These are phyloP conservation scores for Hygrocybe coccinea DNA, from an alignment of 768 basidiomycete species.

Conservation along the genomic window DNA sequence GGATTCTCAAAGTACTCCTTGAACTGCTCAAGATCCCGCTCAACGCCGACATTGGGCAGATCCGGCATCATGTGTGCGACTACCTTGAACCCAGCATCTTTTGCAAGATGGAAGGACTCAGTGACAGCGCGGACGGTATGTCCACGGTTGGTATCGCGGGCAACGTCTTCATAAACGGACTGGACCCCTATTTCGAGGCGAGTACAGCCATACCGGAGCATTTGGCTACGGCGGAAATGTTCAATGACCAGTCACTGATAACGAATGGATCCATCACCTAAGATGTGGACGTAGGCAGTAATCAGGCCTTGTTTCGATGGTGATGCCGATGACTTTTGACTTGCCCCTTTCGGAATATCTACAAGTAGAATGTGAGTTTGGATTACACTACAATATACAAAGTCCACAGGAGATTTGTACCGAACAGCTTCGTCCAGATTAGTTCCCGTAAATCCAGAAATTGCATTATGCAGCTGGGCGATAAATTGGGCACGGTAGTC, in stretches of 20 bases:
- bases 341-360: constrained; percentile 96
- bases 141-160: constrained; percentile 96
- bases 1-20: constrained; percentile 99
- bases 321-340: constrained; percentile 98
- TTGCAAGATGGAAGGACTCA: constrained; percentile 95
- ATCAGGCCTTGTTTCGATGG: constrained; percentile 97
- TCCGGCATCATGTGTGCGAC: constrained; percentile 99
- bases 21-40: constrained; percentile 97
- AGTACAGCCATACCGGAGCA: constrained; percentile 98
- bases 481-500: constrained; percentile 91
- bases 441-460: constrained; percentile 89
- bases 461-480: constrained; percentile 93
- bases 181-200: constrained; percentile 98
- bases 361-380: constrained; percentile 2
- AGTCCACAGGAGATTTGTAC: constrained; percentile 30
- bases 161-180: constrained; percentile 98
- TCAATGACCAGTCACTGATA: not conserved
- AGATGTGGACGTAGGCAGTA: constrained; percentile 97
- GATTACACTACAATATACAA: not conserved
- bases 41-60: constrained; percentile 93
- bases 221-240: constrained; percentile 57
- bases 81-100: constrained; percentile 99
- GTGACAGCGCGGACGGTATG: constrained; percentile 97
- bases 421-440: constrained; percentile 95
- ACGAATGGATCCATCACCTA: constrained; percentile 43